A percentile compares a stretch with the other conserved stretches of the same genome.
Conservation (phyloP, 106 monocot genomes). For the Dendrobium huoshanense region DNA sequence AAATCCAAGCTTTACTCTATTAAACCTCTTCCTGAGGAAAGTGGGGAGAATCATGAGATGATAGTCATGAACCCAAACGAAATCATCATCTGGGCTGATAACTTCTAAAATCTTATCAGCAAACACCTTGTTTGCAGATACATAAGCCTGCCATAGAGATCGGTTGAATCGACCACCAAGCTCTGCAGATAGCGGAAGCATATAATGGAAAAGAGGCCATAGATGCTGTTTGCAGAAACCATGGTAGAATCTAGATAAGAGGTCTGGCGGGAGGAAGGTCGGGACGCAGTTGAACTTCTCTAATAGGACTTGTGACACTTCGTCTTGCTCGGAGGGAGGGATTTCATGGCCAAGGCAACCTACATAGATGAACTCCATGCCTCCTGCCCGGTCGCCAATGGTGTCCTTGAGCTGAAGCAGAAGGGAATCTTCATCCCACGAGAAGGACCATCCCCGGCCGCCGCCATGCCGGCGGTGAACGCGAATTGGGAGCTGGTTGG, state of each 20-base stretch:
- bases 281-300: constrained; percentile 61
- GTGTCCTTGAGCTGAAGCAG: constrained; percentile 51
- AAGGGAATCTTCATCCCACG: constrained; percentile 54
- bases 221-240: constrained; percentile 80
- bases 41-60: constrained; percentile 76
- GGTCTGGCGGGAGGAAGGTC: constrained; percentile 44
- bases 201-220: constrained; percentile 79
- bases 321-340: constrained; percentile 44
- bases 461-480: constrained; percentile 17
- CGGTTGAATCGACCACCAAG: constrained; percentile 59
- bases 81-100: constrained; percentile 59
- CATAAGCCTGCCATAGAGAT: constrained; percentile 57
- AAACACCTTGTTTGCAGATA: constrained; percentile 68
- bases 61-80: constrained; percentile 77
- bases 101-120: constrained; percentile 67
- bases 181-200: constrained; percentile 65
- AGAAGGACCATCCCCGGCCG: constrained; percentile 29
- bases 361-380: constrained; percentile 57
- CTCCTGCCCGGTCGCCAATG: constrained; percentile 17
- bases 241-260: constrained; percentile 43
- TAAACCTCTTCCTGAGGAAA: constrained; percentile 62
- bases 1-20: constrained; percentile 65
- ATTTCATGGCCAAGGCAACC: constrained; percentile 64
- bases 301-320: constrained; percentile 36
- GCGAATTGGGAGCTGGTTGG: constrained; percentile 65